These are phyloP conservation scores for Solanum chmielewskii DNA, from an alignment of 257 asterid genomes.

Conservation along the genomic window DNA sequence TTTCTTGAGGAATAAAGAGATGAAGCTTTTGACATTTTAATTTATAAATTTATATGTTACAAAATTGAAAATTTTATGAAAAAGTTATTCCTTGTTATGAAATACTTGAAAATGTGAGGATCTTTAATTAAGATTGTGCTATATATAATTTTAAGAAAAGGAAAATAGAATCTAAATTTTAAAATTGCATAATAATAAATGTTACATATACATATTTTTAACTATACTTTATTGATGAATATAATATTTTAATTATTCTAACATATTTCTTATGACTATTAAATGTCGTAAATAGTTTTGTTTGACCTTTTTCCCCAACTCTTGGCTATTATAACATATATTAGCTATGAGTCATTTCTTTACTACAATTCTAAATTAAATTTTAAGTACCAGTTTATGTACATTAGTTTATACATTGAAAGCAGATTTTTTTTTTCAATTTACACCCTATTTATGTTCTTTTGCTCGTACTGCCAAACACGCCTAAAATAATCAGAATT, in stretches of 20 bases:
- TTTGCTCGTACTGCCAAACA: background rate
- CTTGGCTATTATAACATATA: background rate
- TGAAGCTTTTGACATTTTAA: background rate
- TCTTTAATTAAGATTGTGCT: background rate
- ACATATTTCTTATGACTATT: background rate
- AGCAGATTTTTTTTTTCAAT: background rate
- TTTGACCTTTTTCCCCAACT: background rate
- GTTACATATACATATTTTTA: too few relatives aligned
- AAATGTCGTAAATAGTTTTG: background rate
- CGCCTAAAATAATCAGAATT: background rate
- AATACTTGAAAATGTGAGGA: background rate
- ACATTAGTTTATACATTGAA: background rate
- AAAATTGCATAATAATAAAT: background rate
- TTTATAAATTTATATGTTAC: background rate
- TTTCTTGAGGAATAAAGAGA: too few relatives aligned
- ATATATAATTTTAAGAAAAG: too few relatives aligned
- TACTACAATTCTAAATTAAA: background rate
- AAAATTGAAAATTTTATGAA: background rate
- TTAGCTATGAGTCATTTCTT: background rate
- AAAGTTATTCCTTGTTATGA: background rate
- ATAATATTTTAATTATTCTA: background rate
- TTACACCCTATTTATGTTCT: background rate
- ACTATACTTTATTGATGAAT: background rate
- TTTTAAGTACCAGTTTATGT: background rate
- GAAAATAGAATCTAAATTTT: too few relatives aligned